Evolutionary conservation across 2,329 filamentous ascomycete species (phyloP).

Genomic region (Cladosporium sp.): DNA sequence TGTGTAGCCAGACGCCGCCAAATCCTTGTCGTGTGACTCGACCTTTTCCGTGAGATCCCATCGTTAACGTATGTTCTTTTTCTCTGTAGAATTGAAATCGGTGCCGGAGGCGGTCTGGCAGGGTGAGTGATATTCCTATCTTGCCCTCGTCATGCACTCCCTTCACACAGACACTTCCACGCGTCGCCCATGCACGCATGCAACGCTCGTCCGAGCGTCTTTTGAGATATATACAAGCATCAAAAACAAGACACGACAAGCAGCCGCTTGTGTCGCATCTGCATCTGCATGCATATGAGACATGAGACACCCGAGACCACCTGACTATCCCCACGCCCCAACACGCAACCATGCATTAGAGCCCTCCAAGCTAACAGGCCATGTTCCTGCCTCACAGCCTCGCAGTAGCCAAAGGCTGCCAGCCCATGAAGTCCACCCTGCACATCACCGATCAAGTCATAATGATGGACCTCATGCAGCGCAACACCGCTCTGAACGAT

Average conservation of each 20-base stretch:
- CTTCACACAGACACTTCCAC: background rate
- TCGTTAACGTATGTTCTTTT: slow-evolving; percentile 5
- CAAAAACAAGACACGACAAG: background rate
- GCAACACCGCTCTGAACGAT: slow-evolving; percentile 79
- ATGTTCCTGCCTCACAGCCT: slow-evolving; percentile 36
- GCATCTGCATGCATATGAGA: background rate
- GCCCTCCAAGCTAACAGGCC: background rate
- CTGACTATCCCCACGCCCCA: background rate
- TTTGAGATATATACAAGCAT: slow-evolving; percentile 1
- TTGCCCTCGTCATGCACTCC: background rate
- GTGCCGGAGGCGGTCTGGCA: slow-evolving; percentile 85
- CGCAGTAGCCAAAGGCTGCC: slow-evolving; percentile 55
- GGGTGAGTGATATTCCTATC: slow-evolving; percentile 40
- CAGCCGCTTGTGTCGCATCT: background rate
- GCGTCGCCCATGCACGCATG: background rate
- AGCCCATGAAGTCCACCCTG: slow-evolving; percentile 51
- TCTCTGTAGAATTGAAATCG: slow-evolving; percentile 71
- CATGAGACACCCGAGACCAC: background rate
- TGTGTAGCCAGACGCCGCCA: background rate
- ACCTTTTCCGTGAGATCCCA: too few relatives aligned
- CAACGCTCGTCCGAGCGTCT: background rate
- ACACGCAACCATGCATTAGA: background rate
- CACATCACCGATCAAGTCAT: slow-evolving; percentile 81
- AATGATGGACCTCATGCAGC: slow-evolving; percentile 81
- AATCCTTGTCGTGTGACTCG: background rate